Conservation (phyloP, 768 basidiomycete genomes). For the Plicaturopsis crispa region DNA sequence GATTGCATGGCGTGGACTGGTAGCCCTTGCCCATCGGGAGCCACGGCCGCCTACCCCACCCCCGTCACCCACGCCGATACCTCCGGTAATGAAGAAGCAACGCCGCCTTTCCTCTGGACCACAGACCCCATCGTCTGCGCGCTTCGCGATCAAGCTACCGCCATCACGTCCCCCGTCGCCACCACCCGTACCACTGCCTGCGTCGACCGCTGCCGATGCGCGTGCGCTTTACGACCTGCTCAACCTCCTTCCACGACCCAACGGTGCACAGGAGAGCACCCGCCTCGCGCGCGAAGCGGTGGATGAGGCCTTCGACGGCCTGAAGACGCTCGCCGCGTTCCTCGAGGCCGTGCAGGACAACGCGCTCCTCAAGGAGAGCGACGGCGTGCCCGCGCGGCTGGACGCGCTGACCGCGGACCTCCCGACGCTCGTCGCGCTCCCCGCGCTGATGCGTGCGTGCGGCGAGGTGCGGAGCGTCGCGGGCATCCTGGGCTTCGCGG, state of each 20-base stretch:
- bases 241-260: slow-evolving; percentile 52
- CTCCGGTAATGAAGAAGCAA: slow-evolving; percentile 29
- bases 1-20: slow-evolving; percentile 65
- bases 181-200: slow-evolving; percentile 23
- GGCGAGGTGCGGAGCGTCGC: slow-evolving; percentile 35
- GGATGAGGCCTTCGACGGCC: slow-evolving; percentile 65
- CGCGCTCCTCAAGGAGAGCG: slow-evolving; percentile 14
- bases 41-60: slow-evolving; percentile 23
- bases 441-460: slow-evolving; percentile 49
- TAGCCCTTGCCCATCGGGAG: slow-evolving; percentile 60
- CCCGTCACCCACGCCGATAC: slow-evolving; percentile 26
- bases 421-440: slow-evolving; percentile 69
- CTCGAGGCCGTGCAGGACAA: slow-evolving; percentile 39
- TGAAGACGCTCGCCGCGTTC: slow-evolving; percentile 48
- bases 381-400: slow-evolving; percentile 34
- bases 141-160: slow-evolving; percentile 61
- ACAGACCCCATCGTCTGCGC: slow-evolving; percentile 43
- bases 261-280: slow-evolving; percentile 35
- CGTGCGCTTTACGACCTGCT: slow-evolving; percentile 58
- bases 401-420: slow-evolving; percentile 51
- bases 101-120: slow-evolving; percentile 33
- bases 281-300: slow-evolving; percentile 72
- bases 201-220: slow-evolving; percentile 49
- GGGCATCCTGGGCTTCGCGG: slow-evolving; percentile 47
- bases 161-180: slow-evolving; percentile 65